Percentiles rank a stretch among this genome's conserved stretches.
These are phyloP conservation scores for Pythium dissotocum DNA, from an alignment of 352 stramenopile genomes.

Conservation along the genomic window DNA sequence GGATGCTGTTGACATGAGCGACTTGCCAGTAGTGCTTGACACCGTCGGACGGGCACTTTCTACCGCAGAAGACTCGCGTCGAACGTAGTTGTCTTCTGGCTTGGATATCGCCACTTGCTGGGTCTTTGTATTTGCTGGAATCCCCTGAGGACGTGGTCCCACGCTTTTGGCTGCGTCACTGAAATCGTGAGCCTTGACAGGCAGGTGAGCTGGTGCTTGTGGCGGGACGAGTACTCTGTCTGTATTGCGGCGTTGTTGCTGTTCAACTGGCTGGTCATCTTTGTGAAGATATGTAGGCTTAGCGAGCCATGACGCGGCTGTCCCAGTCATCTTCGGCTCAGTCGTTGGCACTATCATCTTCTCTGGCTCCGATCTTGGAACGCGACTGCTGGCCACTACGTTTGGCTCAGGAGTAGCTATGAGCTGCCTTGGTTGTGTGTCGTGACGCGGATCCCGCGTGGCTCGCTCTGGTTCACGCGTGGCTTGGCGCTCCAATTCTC, in stretches of 20 bases:
- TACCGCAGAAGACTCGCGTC: background rate
- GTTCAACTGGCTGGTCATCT: background rate
- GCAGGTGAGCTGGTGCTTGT: background rate
- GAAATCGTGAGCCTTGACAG: background rate
- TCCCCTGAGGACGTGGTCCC: background rate
- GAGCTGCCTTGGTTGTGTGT: background rate
- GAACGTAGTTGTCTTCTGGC: background rate
- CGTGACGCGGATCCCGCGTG: background rate
- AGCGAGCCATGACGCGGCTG: background rate
- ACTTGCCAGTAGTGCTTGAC: background rate
- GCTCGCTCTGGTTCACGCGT: background rate
- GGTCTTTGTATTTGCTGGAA: background rate
- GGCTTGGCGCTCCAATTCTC: constrained; percentile 36
- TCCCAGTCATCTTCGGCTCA: background rate
- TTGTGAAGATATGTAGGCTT: background rate
- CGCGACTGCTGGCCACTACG: background rate
- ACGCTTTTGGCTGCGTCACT: background rate
- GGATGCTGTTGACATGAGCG: background rate
- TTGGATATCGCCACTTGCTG: background rate
- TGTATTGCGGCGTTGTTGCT: background rate
- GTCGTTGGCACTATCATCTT: background rate
- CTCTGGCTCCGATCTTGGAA: background rate
- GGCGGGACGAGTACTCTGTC: background rate
- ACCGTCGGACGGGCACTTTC: background rate
- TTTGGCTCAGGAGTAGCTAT: background rate